A percentile compares a stretch with the other conserved stretches of the same genome.
Evolutionary conservation across 768 basidiomycete species (phyloP).

Genomic region (Postia placenta): DNA sequence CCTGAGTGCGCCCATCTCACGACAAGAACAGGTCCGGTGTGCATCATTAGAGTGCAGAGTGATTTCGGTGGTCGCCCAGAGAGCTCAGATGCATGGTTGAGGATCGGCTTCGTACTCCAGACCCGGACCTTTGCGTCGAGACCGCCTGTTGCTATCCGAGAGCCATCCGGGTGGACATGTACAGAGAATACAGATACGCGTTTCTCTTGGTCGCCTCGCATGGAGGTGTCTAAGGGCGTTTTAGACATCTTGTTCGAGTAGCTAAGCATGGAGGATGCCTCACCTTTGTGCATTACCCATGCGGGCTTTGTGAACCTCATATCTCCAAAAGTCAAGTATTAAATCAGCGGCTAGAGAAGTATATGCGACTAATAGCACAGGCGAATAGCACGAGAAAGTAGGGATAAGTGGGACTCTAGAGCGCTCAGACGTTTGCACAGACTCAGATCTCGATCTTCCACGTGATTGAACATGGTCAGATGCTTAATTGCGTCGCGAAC

Average conservation of each 20-base stretch:
- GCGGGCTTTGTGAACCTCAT: constrained; percentile 89
- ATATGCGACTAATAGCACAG: neutral
- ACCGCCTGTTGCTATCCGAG: constrained; percentile 94
- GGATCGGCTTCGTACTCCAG: constrained; percentile 94
- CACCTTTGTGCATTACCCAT: constrained; percentile 82
- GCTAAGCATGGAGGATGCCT: constrained; percentile 1
- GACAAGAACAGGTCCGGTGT: constrained; percentile 87
- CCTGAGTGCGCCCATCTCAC: constrained; percentile 95
- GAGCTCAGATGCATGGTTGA: constrained; percentile 63
- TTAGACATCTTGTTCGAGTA: neutral
- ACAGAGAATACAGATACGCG: constrained; percentile 86
- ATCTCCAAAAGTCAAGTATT: too few relatives aligned
- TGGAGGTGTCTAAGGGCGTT: constrained; percentile 33
- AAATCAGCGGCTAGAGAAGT: neutral
- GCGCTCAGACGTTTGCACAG: too few relatives aligned
- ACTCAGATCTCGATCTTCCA: too few relatives aligned
- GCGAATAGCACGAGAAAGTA: neutral
- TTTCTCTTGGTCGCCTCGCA: constrained; percentile 61
- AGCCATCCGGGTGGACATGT: constrained; percentile 93
- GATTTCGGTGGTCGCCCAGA: constrained; percentile 77
- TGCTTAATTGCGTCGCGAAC: too few relatives aligned
- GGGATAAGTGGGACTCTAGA: neutral
- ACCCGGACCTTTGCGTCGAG: constrained; percentile 94
- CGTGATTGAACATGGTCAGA: too few relatives aligned
- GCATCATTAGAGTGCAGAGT: constrained; percentile 87